Percentiles rank a stretch among this genome's conserved stretches.
Conservation (phyloP, 176 grass and related monocot species). For the Tillandsia fasciculata region DNA sequence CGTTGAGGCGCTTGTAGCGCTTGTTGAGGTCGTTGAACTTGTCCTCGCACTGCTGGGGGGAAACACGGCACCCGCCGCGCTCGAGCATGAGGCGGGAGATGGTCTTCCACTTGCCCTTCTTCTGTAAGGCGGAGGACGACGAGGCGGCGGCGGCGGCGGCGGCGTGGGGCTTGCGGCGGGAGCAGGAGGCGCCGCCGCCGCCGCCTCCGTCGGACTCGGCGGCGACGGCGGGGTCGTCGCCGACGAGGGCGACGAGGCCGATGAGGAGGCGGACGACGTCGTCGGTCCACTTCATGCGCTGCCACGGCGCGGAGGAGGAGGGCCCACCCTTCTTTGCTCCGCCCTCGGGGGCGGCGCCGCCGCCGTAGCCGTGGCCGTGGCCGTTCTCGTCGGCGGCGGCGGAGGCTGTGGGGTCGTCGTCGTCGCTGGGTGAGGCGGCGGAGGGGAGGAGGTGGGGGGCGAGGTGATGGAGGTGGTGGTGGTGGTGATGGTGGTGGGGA, state of each 20-base stretch:
- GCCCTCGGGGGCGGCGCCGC: not conserved
- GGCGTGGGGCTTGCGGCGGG: constrained; percentile 23
- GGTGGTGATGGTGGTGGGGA: not conserved
- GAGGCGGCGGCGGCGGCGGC: constrained; percentile 27
- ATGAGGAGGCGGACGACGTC: constrained; percentile 56
- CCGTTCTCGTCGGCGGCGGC: not conserved
- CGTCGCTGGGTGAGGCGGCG: not conserved
- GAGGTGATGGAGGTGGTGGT: not conserved
- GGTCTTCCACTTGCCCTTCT: constrained; percentile 66
- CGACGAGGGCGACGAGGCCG: constrained; percentile 34
- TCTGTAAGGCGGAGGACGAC: constrained; percentile 39
- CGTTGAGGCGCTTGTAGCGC: constrained; percentile 58
- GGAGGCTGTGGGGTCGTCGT: not conserved
- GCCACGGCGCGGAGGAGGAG: constrained; percentile 24
- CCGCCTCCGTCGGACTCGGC: constrained; percentile 27
- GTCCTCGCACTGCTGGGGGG: constrained; percentile 59
- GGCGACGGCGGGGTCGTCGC: constrained; percentile 31
- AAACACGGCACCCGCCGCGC: constrained; percentile 50
- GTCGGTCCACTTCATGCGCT: constrained; percentile 63
- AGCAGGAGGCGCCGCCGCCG: constrained; percentile 11
- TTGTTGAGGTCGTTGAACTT: constrained; percentile 82
- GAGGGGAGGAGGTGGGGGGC: not conserved
- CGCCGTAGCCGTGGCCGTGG: not conserved
- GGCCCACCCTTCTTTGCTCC: constrained; percentile 22
- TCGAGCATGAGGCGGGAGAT: constrained; percentile 49